These are phyloP conservation scores for Yamadazyma songkhlaensis DNA, from an alignment of 1,139 yeast genomes.

Conservation along the genomic window DNA sequence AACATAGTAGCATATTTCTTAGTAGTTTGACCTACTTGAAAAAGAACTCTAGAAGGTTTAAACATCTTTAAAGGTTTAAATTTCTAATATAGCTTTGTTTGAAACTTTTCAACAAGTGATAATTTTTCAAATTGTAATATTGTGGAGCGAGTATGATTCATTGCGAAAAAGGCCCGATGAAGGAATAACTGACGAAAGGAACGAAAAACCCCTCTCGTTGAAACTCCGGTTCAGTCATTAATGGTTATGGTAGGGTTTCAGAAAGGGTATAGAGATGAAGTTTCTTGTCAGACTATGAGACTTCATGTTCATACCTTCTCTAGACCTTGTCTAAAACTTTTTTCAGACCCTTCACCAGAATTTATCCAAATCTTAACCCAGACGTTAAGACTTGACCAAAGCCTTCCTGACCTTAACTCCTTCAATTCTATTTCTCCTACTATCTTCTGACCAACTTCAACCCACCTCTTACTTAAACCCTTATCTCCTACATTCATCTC, in stretches of 20 bases:
- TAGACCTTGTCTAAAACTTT: no score
- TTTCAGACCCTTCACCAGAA: no score
- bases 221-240: background rate
- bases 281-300: no score
- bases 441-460: no score
- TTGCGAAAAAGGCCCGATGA: slow-evolving; percentile 8
- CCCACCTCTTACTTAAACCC: no score
- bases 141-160: slow-evolving; percentile 10
- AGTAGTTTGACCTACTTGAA: slow-evolving; percentile 19
- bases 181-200: slow-evolving; percentile 5
- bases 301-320: no score
- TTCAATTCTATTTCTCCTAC: background rate
- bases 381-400: no score
- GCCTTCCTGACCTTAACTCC: no score
- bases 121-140: slow-evolving; percentile 4
- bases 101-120: slow-evolving; percentile 4
- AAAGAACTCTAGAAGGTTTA: slow-evolving; percentile 21
- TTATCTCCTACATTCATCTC: background rate
- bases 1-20: slow-evolving; percentile 28
- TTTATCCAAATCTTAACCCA: no score
- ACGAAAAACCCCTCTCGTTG: background rate
- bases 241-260: no score
- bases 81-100: slow-evolving; percentile 1
- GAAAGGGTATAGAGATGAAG: no score
- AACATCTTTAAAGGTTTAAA: slow-evolving; percentile 18